Base-by-base conservation (phyloP, 2,329 filamentous ascomycete genomes). In the Dactylellina sp. region DNA sequence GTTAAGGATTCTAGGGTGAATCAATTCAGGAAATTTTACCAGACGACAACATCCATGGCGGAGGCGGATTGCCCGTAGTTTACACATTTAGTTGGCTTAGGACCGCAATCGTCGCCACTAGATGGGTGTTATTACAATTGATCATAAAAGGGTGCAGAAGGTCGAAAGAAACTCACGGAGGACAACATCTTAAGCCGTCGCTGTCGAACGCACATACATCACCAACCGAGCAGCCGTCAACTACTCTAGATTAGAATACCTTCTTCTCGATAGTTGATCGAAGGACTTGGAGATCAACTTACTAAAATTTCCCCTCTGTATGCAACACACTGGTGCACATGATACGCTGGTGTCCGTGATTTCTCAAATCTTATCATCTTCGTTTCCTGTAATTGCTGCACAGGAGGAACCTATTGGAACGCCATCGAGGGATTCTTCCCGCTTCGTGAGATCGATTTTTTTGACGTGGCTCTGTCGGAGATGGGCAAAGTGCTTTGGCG, bases 221-320 rank as follows among this genome's bases (percentile, higher is more conserved):
- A 7, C 61, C 61, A 28, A 61, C 47, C 2, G 70, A 61, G 24
- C 70, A 74, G 16, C 70, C 70, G 37, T 74, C 70, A n/a, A 74
- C 68, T 72, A 55, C 3, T 35, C 12, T 1, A 3, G 24, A 39
- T 60, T 37, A 65, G 52, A 4, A 9, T 28, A 42, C 2, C 9
- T 24, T 57, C 53, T 12, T 42, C 37, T 25, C 2, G 7, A 37
- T 20, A 39, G 37, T 39, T 20, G 7, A 9, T 9, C 16, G 4
- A 14, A 14, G 20, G 7, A 25, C 12, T 39, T n/a, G 22, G 7
- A 24, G 2, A 22, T 28, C 12, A 16, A 42, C 64, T 14, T 56
- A 71, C 65, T 52, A 24, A 72, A 72, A 11, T 14, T n/a, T 18
- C 46, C 53, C 14, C 44, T 22, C 18, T 40, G n/a, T 7, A 44